phyloP scores from a whole-genome alignment of 768 basidiomycete genomes.

The Phlebiopsis flavidoalba region DNA sequence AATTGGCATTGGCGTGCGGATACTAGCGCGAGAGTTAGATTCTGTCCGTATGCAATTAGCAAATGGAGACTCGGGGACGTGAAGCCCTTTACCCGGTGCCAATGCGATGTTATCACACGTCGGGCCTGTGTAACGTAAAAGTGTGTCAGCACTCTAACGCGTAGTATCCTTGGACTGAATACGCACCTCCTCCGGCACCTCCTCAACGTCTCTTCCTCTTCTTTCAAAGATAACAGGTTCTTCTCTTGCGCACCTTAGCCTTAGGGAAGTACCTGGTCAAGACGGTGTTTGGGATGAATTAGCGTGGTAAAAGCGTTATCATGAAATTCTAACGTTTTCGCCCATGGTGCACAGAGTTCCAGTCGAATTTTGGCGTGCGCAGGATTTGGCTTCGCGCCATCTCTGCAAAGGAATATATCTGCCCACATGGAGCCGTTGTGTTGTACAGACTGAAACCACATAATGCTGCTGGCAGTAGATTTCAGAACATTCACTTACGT shows the following conservation, averaged over 20 bases:
- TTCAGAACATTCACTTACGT: slow-evolving; percentile 37
- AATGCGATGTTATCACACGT: slow-evolving; percentile 74
- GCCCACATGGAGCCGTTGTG: slow-evolving; percentile 81
- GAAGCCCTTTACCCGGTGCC: slow-evolving; percentile 58
- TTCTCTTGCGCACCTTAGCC: slow-evolving; percentile 71
- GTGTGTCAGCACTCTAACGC: neutral
- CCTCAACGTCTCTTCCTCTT: slow-evolving; percentile 33
- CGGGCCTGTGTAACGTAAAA: slow-evolving; percentile 32
- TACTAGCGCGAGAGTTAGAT: slow-evolving; percentile 82
- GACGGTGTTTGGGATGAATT: slow-evolving; percentile 39
- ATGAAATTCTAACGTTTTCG: slow-evolving; percentile 57
- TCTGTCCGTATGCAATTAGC: slow-evolving; percentile 38
- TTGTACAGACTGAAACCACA: slow-evolving; percentile 53
- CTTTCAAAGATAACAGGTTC: slow-evolving; percentile 56
- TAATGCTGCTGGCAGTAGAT: neutral
- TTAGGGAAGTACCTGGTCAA: slow-evolving; percentile 82
- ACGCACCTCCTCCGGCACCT: slow-evolving; percentile 37
- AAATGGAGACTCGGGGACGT: neutral
- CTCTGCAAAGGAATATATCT: slow-evolving; percentile 69
- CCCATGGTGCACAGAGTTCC: slow-evolving; percentile 58
- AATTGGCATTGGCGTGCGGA: slow-evolving; percentile 60
- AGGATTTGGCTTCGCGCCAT: slow-evolving; percentile 64
- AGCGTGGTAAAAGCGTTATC: neutral
- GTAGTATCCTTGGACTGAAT: neutral
- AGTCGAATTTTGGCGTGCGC: slow-evolving; percentile 45